Base-by-base conservation (phyloP, 202 grass and related monocot species). In the Zoysia matrella region DNA sequence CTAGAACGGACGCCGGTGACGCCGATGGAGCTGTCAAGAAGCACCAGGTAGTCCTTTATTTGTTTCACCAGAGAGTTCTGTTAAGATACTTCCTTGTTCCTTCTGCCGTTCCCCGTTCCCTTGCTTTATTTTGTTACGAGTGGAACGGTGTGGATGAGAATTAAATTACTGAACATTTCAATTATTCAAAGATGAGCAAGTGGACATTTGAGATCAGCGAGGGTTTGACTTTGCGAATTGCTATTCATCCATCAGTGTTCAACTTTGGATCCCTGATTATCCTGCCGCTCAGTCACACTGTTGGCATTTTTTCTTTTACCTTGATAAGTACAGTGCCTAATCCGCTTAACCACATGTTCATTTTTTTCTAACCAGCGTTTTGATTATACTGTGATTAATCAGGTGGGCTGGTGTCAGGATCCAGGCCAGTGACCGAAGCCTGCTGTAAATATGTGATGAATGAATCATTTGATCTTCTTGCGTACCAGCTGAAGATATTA, bases 21-120 rank as follows among this genome's bases (percentile, higher is more conserved):
- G 4, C 48, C 15, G 14, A 8, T 8, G 82, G 65, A 58, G 65
- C 14, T 15, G 51, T 30, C 15, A 50, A 66, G 50, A 60, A 71
- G 87, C 77, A 81, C 51, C 77, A 85, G 86, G 82, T 89, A 58
- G 0, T 36, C 3, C 52, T 46, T 3, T 60, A 4, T 43, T 12
- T 2, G 13, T 45, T 65, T 66, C 71, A 10, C 41, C 13, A 30
- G 13, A 82, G 47, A 43, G 74, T 60, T 8, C 4, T 77, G 11
- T 57, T 9, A 11, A 40, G 22, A 16, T 22, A 42, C 50, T 79
- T 74, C 10, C 65, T 36, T 36, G 30, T 36, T 36, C 30, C 30
- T 36, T 36, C 30, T 36, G 30, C 30, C 30, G 30, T 45, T 8
- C 49, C 9, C 11, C 6, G 1, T 7, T 53, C 2, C 18, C 5